These are phyloP conservation scores for Xylaria sp. DNA, from an alignment of 2,329 filamentous ascomycete genomes.

Conservation along the genomic window DNA sequence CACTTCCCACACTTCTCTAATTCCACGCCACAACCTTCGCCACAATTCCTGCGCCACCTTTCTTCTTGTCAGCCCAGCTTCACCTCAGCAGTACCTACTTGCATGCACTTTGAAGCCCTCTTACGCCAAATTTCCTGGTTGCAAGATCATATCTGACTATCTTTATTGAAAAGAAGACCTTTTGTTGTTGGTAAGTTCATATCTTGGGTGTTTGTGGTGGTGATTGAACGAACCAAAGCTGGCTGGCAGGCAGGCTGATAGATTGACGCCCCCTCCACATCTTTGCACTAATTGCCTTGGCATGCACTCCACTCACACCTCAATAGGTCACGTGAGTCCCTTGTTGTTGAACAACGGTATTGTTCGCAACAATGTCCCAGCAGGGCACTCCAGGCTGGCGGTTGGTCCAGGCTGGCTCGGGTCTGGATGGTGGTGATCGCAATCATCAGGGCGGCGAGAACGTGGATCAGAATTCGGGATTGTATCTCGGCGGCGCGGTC, in stretches of 20 bases:
- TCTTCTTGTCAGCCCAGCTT: background rate
- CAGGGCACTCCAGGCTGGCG: slow-evolving; percentile 16
- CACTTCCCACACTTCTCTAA: background rate
- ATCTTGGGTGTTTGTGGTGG: background rate
- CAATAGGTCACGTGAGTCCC: slow-evolving; percentile 17
- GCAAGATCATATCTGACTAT: no score
- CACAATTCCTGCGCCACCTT: slow-evolving; percentile 1
- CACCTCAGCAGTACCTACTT: background rate
- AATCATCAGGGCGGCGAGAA: slow-evolving; percentile 2
- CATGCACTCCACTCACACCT: slow-evolving; percentile 12
- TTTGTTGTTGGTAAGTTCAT: slow-evolving; percentile 7
- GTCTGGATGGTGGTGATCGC: slow-evolving; percentile 1
- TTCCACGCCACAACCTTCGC: slow-evolving; percentile 3
- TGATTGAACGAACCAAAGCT: background rate
- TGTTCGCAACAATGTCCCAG: slow-evolving; percentile 14
- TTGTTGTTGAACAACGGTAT: slow-evolving; percentile 2
- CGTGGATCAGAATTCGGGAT: slow-evolving; percentile 8
- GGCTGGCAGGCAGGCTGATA: slow-evolving; percentile 3
- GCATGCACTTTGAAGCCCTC: background rate
- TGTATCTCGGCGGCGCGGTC: slow-evolving; percentile 8
- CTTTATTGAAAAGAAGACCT: no score
- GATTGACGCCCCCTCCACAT: slow-evolving; percentile 8
- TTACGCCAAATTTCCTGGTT: background rate
- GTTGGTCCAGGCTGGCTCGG: slow-evolving; percentile 8
- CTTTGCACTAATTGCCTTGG: slow-evolving; percentile 3